phyloP scores from a whole-genome alignment of 2,329 filamentous ascomycete genomes.

The Seiridium cupressi region DNA sequence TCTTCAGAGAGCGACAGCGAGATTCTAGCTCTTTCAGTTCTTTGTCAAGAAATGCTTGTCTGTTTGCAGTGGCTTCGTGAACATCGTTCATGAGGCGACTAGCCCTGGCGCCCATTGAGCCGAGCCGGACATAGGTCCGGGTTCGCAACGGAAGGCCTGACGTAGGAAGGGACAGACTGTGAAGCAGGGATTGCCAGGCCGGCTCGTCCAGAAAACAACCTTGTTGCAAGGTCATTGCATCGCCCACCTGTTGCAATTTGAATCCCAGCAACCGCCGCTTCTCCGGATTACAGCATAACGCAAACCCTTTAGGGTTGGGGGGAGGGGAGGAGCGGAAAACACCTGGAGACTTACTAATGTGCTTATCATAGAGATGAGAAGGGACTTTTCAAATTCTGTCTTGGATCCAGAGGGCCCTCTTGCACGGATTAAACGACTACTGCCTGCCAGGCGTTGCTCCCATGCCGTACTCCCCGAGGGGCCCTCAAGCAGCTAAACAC shows the following conservation, averaged over 20 bases:
- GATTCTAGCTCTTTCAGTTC: not conserved
- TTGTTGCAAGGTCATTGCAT: not conserved
- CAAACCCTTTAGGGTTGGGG: too few relatives aligned
- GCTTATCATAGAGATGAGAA: not conserved
- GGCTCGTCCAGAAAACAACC: not conserved
- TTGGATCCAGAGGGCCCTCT: not conserved
- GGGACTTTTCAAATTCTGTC: not conserved
- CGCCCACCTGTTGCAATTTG: not conserved
- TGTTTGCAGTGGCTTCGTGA: not conserved
- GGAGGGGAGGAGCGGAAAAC: too few relatives aligned
- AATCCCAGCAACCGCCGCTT: not conserved
- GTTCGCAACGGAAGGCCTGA: not conserved
- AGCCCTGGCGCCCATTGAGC: not conserved
- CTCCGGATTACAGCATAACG: too few relatives aligned
- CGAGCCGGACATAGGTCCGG: not conserved
- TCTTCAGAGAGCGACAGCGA: not conserved
- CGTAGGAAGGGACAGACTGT: not conserved
- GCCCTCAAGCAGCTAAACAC: not conserved
- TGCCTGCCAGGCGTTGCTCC: not conserved
- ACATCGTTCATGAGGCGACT: not conserved
- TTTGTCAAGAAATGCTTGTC: too few relatives aligned
- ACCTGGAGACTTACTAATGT: not conserved
- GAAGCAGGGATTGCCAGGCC: not conserved
- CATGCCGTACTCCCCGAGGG: not conserved
- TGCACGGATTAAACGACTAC: not conserved